These are phyloP conservation scores for Pyrenophora graminea DNA, from an alignment of 2,329 filamentous ascomycete species.

Conservation along the genomic window DNA sequence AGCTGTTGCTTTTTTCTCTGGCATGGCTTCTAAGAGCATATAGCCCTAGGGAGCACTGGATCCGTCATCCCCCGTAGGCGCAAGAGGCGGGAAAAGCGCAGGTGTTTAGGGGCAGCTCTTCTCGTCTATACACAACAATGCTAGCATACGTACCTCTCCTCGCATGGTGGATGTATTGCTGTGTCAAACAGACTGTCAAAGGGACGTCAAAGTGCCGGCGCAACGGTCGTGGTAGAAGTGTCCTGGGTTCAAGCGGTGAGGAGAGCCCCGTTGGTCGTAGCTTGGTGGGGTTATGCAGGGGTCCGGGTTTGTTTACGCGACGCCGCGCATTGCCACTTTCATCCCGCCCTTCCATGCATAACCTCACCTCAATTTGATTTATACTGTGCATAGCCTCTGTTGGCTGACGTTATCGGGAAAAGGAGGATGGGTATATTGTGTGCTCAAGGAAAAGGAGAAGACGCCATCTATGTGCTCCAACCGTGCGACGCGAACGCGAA, in stretches of 20 bases:
- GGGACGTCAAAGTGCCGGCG: conserved; percentile 19
- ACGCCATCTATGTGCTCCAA: not conserved
- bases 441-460: not conserved
- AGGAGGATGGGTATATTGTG: not conserved
- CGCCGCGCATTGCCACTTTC: conserved; percentile 16
- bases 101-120: not conserved
- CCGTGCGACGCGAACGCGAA: no score
- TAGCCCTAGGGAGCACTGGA: conserved; percentile 1
- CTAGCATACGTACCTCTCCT: conserved; percentile 45
- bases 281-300: conserved; percentile 28
- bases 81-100: conserved; percentile 9
- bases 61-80: conserved; percentile 9
- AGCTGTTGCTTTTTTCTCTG: not conserved
- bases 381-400: no score
- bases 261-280: conserved; percentile 24
- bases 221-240: conserved; percentile 18
- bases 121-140: conserved; percentile 1
- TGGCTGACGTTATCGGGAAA: not conserved
- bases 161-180: conserved; percentile 44
- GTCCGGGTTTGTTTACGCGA: conserved; percentile 20
- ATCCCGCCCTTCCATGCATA: conserved; percentile 2
- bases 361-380: conserved; percentile 1
- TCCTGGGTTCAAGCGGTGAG: conserved; percentile 21
- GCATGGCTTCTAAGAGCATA: not conserved
- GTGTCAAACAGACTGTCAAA: conserved; percentile 43